A percentile compares a stretch with the other conserved stretches of the same genome.
phyloP scores from a whole-genome alignment of 169 alveolate genomes.

The Plasmodium gaboni region DNA sequence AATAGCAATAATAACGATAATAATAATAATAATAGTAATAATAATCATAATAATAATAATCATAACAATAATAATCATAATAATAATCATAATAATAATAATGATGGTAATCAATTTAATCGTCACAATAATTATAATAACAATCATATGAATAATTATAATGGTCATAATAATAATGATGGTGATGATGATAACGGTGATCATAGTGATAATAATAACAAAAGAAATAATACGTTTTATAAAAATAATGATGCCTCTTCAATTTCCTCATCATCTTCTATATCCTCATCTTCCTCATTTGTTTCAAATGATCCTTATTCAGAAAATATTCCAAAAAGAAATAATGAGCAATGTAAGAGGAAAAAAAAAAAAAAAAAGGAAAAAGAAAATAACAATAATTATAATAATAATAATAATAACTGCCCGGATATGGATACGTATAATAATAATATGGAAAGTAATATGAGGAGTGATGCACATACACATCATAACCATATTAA shows the following conservation, averaged over 20 bases:
- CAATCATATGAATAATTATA: not conserved
- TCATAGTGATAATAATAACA: slow-evolving; percentile 3
- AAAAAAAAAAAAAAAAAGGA: not conserved
- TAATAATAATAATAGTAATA: not conserved
- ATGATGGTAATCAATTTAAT: not conserved
- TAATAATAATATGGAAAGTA: not conserved
- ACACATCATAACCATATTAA: slow-evolving; percentile 8
- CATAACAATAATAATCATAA: slow-evolving; percentile 7
- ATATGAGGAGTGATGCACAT: not conserved
- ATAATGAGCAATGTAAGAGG: slow-evolving; percentile 4
- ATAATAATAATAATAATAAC: slow-evolving; percentile 15
- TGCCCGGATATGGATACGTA: not conserved
- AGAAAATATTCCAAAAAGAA: not conserved
- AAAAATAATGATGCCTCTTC: slow-evolving; percentile 2
- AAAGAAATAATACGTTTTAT: not conserved
- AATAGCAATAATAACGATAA: slow-evolving; percentile 4
- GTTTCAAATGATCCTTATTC: slow-evolving; percentile 6
- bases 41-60: not conserved
- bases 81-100: not conserved
- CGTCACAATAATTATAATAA: not conserved
- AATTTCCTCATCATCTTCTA: slow-evolving; percentile 2
- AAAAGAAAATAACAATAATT: not conserved
- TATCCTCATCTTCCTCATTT: slow-evolving; percentile 18
- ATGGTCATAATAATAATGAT: not conserved
- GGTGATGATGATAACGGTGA: slow-evolving; percentile 3